These are phyloP conservation scores for Tricholoma furcatifolium DNA, from an alignment of 768 basidiomycete species.

Conservation along the genomic window DNA sequence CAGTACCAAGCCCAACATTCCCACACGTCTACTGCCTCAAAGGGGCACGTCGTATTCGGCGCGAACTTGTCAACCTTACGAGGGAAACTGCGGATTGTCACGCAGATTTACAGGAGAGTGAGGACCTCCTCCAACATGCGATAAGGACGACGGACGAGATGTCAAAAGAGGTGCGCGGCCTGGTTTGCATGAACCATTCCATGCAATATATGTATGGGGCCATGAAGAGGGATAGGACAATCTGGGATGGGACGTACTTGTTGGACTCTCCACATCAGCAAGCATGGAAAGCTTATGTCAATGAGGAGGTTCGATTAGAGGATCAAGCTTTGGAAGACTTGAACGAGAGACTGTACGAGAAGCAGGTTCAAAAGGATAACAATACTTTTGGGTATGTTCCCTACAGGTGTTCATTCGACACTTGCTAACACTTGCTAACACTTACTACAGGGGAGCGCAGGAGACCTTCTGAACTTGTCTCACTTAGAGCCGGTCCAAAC, in stretches of 20 bases:
- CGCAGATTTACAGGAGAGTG: slow-evolving; percentile 17
- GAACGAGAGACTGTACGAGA: background rate
- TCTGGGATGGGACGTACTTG: slow-evolving; percentile 29
- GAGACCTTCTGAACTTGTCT: too few relatives aligned
- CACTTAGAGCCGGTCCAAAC: too few relatives aligned
- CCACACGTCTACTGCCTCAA: slow-evolving; percentile 14
- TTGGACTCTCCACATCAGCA: slow-evolving; percentile 16
- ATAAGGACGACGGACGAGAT: slow-evolving; percentile 4
- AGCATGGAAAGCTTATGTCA: slow-evolving; percentile 11
- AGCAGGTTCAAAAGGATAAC: background rate
- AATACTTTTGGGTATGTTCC: background rate
- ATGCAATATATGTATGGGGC: slow-evolving; percentile 15
- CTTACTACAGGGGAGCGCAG: too few relatives aligned
- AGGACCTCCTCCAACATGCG: slow-evolving; percentile 14
- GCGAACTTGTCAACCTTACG: slow-evolving; percentile 14
- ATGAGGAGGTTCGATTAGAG: slow-evolving; percentile 2
- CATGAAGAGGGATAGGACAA: slow-evolving; percentile 22
- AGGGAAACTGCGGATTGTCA: slow-evolving; percentile 12
- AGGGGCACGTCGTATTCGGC: slow-evolving; percentile 18
- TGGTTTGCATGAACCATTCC: slow-evolving; percentile 16
- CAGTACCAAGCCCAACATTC: background rate
- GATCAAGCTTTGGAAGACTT: slow-evolving; percentile 1
- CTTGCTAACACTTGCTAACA: background rate
- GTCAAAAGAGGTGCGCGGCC: slow-evolving; percentile 9
- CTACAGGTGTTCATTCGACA: background rate